Evolutionary conservation across 257 asterid genomes (phyloP), one percentile per base, ranked within the genome.

Genomic region (Verbena officinalis): DNA sequence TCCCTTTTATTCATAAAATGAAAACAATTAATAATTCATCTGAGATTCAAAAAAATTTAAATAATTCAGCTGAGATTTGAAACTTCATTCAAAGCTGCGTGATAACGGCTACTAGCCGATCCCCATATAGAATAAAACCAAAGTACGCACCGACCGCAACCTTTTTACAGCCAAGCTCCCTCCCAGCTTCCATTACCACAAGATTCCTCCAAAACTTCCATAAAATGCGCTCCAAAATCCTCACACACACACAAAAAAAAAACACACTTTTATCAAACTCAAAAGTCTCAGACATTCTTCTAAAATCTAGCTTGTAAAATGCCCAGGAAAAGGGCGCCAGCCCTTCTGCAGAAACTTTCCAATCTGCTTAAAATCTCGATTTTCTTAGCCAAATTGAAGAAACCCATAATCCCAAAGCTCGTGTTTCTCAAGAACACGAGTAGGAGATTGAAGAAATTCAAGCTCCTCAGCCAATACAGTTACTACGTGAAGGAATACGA

Each of bases 401-500:
- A 71, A 54, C 86, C 90, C 68, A 65, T 75, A 0, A 27, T 73
- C 43, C 69, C 73, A 11, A 76, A 72, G 3, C 61, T 85, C 21
- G 36, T 62, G 38, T 73, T 72, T 5, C 66, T 80, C 54, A 82
- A 65, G 74, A 80, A 65, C 24, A 45, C 52, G 36, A 75, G n/a
- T n/a, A n/a, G 76, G 62, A 77, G 54, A 45, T 0, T 70, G 65
- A 80, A 68, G 73, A 77, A 69, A 52, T 20, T 62, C 5, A 70
- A 61, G 71, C 79, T 65, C 0, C 52, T 62, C 3, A 78, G 68
- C 71, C 73, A 74, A 45, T 75, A 80, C 59, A 78, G 67, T 11
- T 71, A 72, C 15, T 80, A 84, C 14, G 71, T 73, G 31, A 83
- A 77, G 66, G 97, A 87, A 6, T 86, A 83, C 40, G 79, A 89